A percentile compares a stretch with the other conserved stretches of the same genome.
Evolutionary conservation across 257 asterid genomes (phyloP).

Genomic region (Knoxia roxburghii): DNA sequence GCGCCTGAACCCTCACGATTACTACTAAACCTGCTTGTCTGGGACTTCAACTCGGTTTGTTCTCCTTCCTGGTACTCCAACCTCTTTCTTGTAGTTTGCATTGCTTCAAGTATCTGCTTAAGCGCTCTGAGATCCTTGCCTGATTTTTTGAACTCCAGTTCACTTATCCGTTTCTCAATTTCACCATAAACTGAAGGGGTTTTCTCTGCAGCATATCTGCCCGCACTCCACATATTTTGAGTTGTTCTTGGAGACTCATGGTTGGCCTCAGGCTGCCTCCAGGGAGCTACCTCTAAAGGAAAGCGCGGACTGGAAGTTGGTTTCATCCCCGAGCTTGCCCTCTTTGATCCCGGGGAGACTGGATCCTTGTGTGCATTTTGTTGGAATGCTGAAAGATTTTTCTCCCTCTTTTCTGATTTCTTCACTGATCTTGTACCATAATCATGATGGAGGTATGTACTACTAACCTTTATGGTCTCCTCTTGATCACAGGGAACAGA

Average conservation of each 20-base stretch:
- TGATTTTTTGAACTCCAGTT: constrained; percentile 69
- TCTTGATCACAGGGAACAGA: constrained; percentile 28
- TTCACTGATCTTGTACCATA: constrained; percentile 24
- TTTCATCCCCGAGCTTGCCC: constrained; percentile 29
- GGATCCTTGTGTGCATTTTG: constrained; percentile 34
- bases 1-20: constrained; percentile 25
- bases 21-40: constrained; percentile 23
- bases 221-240: constrained; percentile 32
- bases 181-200: constrained; percentile 73
- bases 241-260: constrained; percentile 38
- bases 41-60: constrained; percentile 29
- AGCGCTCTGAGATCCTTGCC: constrained; percentile 93
- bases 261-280: constrained; percentile 55
- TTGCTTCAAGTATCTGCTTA: constrained; percentile 78
- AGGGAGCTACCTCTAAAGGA: constrained; percentile 84
- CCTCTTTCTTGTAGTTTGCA: constrained; percentile 67
- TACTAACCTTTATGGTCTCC: constrained; percentile 26
- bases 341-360: constrained; percentile 27
- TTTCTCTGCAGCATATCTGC: constrained; percentile 26
- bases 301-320: constrained; percentile 39
- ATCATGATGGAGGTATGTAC: constrained; percentile 26
- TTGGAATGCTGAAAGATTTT: constrained; percentile 32
- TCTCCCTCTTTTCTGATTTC: constrained; percentile 29
- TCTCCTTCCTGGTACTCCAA: constrained; percentile 41
- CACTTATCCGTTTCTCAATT: constrained; percentile 76